phyloP scores from a whole-genome alignment of 371 early-diverging fungal species.

The Mortierella sp. region DNA sequence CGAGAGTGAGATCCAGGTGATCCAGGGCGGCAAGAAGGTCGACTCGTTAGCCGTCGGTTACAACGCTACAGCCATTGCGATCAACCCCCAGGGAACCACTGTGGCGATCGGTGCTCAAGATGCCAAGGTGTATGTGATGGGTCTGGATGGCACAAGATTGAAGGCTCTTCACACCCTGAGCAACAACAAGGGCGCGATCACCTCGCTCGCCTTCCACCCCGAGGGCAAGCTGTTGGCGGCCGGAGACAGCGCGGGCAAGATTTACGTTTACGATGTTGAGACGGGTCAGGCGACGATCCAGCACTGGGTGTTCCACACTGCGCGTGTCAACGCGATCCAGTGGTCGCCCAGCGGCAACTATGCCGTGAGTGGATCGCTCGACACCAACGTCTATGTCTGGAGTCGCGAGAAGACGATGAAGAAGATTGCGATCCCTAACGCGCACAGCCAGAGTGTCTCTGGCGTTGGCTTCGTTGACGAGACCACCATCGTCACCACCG shows the following conservation, averaged over 20 bases:
- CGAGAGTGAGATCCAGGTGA: slow-evolving; percentile 44
- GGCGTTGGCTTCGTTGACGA: slow-evolving; percentile 79
- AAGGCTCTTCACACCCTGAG: slow-evolving; percentile 55
- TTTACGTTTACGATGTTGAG: slow-evolving; percentile 78
- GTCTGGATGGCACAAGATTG: slow-evolving; percentile 39
- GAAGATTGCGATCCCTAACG: slow-evolving; percentile 83
- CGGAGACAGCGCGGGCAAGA: slow-evolving; percentile 87
- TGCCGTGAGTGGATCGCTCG: slow-evolving; percentile 88
- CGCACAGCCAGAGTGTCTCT: slow-evolving; percentile 87
- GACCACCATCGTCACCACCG: slow-evolving; percentile 76
- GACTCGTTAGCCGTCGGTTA: slow-evolving; percentile 57
- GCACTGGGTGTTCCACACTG: slow-evolving; percentile 93
- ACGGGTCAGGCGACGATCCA: slow-evolving; percentile 69
- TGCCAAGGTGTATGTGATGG: slow-evolving; percentile 60
- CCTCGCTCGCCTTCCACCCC: slow-evolving; percentile 84
- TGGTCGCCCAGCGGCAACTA: slow-evolving; percentile 86
- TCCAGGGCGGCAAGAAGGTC: slow-evolving; percentile 44
- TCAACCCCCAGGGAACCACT: slow-evolving; percentile 66
- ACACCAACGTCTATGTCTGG: slow-evolving; percentile 94
- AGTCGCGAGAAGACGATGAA: slow-evolving; percentile 83
- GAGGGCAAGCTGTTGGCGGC: slow-evolving; percentile 80
- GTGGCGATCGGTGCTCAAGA: slow-evolving; percentile 82
- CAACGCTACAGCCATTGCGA: slow-evolving; percentile 69
- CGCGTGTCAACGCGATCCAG: slow-evolving; percentile 81
- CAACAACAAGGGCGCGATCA: slow-evolving; percentile 77